Percentiles rank a stretch among this genome's conserved stretches.
phyloP scores from a whole-genome alignment of 148 eudicot genomes.

The Agrostemma githago region DNA sequence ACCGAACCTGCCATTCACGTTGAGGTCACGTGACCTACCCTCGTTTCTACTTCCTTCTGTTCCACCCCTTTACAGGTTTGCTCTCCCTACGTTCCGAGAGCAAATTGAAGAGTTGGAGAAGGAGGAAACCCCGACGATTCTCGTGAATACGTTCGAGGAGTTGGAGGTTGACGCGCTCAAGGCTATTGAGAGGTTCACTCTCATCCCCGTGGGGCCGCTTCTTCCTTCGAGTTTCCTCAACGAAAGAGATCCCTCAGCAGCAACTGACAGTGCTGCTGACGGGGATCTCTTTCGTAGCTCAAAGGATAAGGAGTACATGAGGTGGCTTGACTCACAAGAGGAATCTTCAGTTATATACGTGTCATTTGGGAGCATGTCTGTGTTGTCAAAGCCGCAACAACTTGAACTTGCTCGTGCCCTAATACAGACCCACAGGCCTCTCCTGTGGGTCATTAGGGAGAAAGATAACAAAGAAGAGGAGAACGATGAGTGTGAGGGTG shows the following conservation, averaged over 20 bases:
- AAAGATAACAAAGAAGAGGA: slow-evolving; percentile 23
- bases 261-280: no score
- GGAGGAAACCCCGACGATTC: slow-evolving; percentile 37
- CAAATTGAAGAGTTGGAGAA: slow-evolving; percentile 32
- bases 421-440: slow-evolving; percentile 34
- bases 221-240: slow-evolving; percentile 30
- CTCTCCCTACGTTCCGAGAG: slow-evolving; percentile 32
- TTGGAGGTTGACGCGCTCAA: slow-evolving; percentile 44
- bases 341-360: slow-evolving; percentile 53
- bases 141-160: slow-evolving; percentile 55
- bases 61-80: slow-evolving; percentile 20
- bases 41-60: slow-evolving; percentile 45
- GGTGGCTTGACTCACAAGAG: slow-evolving; percentile 48
- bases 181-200: slow-evolving; percentile 26
- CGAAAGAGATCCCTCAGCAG: no score
- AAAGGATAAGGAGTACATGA: slow-evolving; percentile 26
- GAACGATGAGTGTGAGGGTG: neutral
- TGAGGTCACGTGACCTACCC: slow-evolving; percentile 44
- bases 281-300: slow-evolving; percentile 9
- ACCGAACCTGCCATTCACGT: slow-evolving; percentile 37
- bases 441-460: slow-evolving; percentile 62
- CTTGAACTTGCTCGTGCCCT: slow-evolving; percentile 48
- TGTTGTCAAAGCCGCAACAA: slow-evolving; percentile 32
- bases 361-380: slow-evolving; percentile 57
- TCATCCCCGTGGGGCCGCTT: slow-evolving; percentile 43